Percentiles rank a stretch among this genome's conserved stretches.
These are phyloP conservation scores for Trifolium dubium DNA, from an alignment of 306 rosid species.

Conservation along the genomic window DNA sequence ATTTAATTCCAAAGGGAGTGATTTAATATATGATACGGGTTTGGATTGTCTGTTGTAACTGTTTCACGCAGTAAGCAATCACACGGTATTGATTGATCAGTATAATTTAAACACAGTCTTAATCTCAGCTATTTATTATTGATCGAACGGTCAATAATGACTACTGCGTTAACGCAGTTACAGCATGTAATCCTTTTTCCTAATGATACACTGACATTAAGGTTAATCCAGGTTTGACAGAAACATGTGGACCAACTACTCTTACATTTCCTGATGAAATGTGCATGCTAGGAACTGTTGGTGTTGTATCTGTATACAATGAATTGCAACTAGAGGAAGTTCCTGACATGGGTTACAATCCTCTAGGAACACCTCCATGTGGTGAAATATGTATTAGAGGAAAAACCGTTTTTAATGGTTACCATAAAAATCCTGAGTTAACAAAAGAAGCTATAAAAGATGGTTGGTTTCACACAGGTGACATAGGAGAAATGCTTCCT, in stretches of 20 bases:
- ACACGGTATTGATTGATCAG: no score
- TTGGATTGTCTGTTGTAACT: no score
- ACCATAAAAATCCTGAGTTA: conserved; percentile 75
- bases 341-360: conserved; percentile 90
- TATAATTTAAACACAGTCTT: no score
- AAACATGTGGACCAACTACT: conserved; percentile 83
- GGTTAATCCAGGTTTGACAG: conserved; percentile 76
- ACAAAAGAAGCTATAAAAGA: conserved; percentile 71
- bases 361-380: conserved; percentile 72
- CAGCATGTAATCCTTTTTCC: no score
- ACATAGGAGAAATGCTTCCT: conserved; percentile 85
- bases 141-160: no score
- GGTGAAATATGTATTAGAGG: conserved; percentile 89
- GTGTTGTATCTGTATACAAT: conserved; percentile 61
- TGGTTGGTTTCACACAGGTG: conserved; percentile 99
- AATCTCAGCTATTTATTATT: no score
- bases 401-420: conserved; percentile 66
- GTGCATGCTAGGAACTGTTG: conserved; percentile 86
- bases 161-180: no score
- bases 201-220: conserved; percentile 9
- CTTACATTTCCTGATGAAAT: conserved; percentile 87
- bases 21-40: neutral
- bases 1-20: neutral
- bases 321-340: conserved; percentile 78
- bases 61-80: no score